Evolutionary conservation across 768 basidiomycete species (phyloP), one percentile per base, ranked within the genome.

Genomic region (Podaxis sp.): DNA sequence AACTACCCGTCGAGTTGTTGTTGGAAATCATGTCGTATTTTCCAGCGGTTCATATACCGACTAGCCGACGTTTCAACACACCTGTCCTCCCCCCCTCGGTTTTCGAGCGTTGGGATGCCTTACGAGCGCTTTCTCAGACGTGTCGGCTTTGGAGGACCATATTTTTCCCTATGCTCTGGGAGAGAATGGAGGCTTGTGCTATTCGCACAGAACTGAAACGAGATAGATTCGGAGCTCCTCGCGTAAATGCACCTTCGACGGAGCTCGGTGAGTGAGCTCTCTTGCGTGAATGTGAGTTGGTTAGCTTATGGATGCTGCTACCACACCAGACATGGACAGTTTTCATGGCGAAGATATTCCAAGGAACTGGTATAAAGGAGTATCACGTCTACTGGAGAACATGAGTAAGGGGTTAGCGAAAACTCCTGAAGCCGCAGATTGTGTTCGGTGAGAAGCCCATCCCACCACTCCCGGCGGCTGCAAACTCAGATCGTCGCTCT

Each of bases 101-200:
- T 61, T 67, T 70, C 27, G 69, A 67, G 33, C 72, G 74, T 25
- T 66, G 68, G n/a, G 68, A 74, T 33, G 65, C 63, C 11, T 66
- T 77, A 13, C 69, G 75, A 1, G 70, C 73, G 4, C 69, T 77
- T 5, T 77, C 77, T 0, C 77, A 77, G 59, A 75, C 75, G 0
- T 75, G 74, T 58, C 65, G 59, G 22, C 51, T 64, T 0, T 71
- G 74, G 50, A 68, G 76, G 9, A 41, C 56, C 1, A 53, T 72
- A 0, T 76, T 76, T 50, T 65, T 74, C 2, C 72, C 72, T 1
- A 56, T 73, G 50, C 55, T 72, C 0, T 78, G 73, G 74, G 68
- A 74, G 52, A 63, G 70, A 9, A 64, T 77, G 27, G 71, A 76
- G 47, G 72, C 69, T 0, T 76, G 74, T 61, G 69, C 68, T 61